These are phyloP conservation scores for Lippia alba DNA, from an alignment of 305 asterid genomes.

Conservation along the genomic window DNA sequence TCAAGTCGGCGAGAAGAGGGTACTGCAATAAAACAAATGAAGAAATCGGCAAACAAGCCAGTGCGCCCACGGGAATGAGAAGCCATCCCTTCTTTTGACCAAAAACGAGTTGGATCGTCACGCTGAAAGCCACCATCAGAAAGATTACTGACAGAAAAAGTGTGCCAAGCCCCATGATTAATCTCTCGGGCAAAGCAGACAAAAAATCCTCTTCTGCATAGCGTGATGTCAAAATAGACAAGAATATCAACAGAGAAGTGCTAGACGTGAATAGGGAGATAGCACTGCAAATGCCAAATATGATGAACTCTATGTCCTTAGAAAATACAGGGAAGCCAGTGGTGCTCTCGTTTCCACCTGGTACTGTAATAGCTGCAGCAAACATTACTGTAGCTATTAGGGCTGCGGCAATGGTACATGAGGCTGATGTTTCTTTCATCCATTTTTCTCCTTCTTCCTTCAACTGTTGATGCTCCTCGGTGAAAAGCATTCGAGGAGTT, in stretches of 20 bases:
- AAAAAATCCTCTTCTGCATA: too few relatives aligned
- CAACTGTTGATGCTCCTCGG: not conserved
- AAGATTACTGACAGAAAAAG: slow-evolving; percentile 17
- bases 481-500: slow-evolving; percentile 29
- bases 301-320: not conserved
- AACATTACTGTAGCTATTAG: slow-evolving; percentile 30
- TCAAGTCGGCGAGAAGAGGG: not conserved
- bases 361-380: slow-evolving; percentile 39
- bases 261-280: too few relatives aligned
- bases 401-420: slow-evolving; percentile 9
- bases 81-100: not conserved
- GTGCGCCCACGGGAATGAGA: not conserved
- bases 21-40: too few relatives aligned
- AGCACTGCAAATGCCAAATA: slow-evolving; percentile 20
- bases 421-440: slow-evolving; percentile 21
- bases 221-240: too few relatives aligned
- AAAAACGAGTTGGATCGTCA: slow-evolving; percentile 2
- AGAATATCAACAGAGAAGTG: too few relatives aligned
- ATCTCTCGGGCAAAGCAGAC: slow-evolving; percentile 13
- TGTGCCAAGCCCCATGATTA: slow-evolving; percentile 20
- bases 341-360: slow-evolving; percentile 19
- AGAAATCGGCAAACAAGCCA: too few relatives aligned
- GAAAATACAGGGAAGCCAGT: slow-evolving; percentile 18
- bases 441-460: slow-evolving; percentile 17
- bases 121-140: slow-evolving; percentile 25